These are phyloP conservation scores for Syncephalis plumigaleata DNA, from an alignment of 371 early-diverging fungal species.

Conservation along the genomic window DNA sequence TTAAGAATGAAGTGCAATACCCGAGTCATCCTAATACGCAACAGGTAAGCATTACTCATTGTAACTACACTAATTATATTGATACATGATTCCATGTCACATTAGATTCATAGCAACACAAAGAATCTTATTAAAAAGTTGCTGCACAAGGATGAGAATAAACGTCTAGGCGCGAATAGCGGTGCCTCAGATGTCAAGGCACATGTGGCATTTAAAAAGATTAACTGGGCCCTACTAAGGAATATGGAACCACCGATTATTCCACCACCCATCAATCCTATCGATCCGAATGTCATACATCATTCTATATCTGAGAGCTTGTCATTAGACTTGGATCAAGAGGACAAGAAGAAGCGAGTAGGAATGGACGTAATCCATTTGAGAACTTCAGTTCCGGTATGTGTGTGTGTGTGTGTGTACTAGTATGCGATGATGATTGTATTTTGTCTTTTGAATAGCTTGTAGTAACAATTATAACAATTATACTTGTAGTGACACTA, in stretches of 20 bases:
- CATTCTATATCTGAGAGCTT: constrained; percentile 36
- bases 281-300: constrained; percentile 51
- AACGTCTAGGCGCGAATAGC: constrained; percentile 67
- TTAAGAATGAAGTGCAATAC: constrained; percentile 59
- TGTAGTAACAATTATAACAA: not conserved
- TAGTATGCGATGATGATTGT: not conserved
- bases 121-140: constrained; percentile 66
- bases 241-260: constrained; percentile 78
- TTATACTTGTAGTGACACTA: constrained; percentile 28
- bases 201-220: constrained; percentile 81
- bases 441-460: too few relatives aligned
- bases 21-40: constrained; percentile 35
- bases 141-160: constrained; percentile 69
- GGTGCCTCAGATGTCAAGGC: constrained; percentile 90
- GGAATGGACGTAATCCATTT: constrained; percentile 36
- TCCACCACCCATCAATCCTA: constrained; percentile 39
- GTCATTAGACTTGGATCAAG: constrained; percentile 40
- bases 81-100: too few relatives aligned
- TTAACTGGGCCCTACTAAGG: constrained; percentile 86
- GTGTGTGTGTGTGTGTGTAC: constrained; percentile 3
- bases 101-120: constrained; percentile 20
- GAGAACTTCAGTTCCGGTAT: constrained; percentile 49
- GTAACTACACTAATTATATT: not conserved
- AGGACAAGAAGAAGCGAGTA: constrained; percentile 10
- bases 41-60: constrained; percentile 10